These are phyloP conservation scores for Hymenochaete sp. DNA, from an alignment of 1,284 basidiomycete species.

Conservation along the genomic window DNA sequence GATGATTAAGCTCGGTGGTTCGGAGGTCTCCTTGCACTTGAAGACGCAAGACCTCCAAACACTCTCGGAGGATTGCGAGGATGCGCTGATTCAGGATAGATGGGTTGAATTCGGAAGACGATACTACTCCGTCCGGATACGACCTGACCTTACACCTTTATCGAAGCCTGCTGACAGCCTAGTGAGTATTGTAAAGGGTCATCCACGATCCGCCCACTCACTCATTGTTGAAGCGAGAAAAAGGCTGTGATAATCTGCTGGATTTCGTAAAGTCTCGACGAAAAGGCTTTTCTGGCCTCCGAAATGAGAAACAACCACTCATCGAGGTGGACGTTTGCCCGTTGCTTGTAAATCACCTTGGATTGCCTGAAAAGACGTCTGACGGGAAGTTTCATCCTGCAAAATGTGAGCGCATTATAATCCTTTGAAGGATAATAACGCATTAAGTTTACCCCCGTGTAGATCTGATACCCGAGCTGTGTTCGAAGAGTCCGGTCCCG, in stretches of 20 bases:
- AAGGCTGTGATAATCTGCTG: constrained; percentile 44
- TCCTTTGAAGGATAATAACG: not conserved
- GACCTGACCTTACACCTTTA: constrained; percentile 60
- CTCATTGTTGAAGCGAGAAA: constrained; percentile 42
- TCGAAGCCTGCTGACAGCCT: constrained; percentile 58
- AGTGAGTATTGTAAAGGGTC: constrained; percentile 29
- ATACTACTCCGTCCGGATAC: constrained; percentile 46
- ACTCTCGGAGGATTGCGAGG: constrained; percentile 39
- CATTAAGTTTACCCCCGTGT: constrained; percentile 6
- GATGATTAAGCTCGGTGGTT: constrained; percentile 41
- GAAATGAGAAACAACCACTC: constrained; percentile 58
- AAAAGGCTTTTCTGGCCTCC: constrained; percentile 52
- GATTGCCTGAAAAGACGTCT: constrained; percentile 25
- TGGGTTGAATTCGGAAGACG: constrained; percentile 68
- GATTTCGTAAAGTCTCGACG: constrained; percentile 55
- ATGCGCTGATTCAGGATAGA: constrained; percentile 66
- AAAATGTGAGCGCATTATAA: constrained; percentile 40
- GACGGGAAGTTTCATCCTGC: constrained; percentile 33
- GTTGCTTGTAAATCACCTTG: constrained; percentile 45
- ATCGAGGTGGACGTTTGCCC: constrained; percentile 54
- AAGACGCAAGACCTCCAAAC: constrained; percentile 33
- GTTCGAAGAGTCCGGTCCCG: constrained; percentile 59
- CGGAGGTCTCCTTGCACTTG: constrained; percentile 43
- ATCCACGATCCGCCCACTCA: not conserved
- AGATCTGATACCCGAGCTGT: constrained; percentile 75